Base-by-base conservation (phyloP, 1,284 basidiomycete species). In the Boletus austroedulis region DNA sequence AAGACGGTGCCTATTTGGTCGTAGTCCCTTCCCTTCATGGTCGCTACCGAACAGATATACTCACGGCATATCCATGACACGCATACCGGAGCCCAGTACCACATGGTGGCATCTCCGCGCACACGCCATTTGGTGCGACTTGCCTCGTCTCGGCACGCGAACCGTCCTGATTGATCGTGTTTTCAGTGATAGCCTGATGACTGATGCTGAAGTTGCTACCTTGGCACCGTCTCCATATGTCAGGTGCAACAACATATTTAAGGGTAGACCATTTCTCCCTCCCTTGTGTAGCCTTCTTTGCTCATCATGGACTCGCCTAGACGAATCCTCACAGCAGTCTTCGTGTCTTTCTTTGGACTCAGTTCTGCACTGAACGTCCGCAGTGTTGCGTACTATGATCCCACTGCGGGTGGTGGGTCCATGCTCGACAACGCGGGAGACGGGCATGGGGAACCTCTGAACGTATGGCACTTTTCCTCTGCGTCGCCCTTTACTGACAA, bases 371-470 rank as follows among this genome's bases (percentile, higher is more conserved):
- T 57, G n/a, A 26, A 48, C 21, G n/a, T 34, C 8, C 52, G 51
- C 3, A 52, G 56, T 7, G 73, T 72, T 23, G 75, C 69, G 17
- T 85, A 77, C 68, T 78, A 78, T 56, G 61, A 80, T 60, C 84
- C 83, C 11, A 59, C 65, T 6, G 48, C 41, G 1, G 71, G 70
- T 28, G 83, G 84, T 31, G 84, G 83, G 6, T 83, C 82, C 15
- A 76, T 81, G 77, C 76, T 86, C 24, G 75, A 81, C 62, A 70
- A 80, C 46, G 75, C 81, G 31, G 78, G 78, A 21, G 63, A 72
- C 56, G 79, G 79, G 3, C 56, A 69, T 10, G 85, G 85, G 15
- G 85, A 86, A 61, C 85, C 85, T 32, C 65, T 86, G 57, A 86
- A 86, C 64, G 84, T 84, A 63, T 29, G 73, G 4, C 21, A 26